Evolutionary conservation across 768 basidiomycete genomes (phyloP).

Genomic region (Leccinum boreale): DNA sequence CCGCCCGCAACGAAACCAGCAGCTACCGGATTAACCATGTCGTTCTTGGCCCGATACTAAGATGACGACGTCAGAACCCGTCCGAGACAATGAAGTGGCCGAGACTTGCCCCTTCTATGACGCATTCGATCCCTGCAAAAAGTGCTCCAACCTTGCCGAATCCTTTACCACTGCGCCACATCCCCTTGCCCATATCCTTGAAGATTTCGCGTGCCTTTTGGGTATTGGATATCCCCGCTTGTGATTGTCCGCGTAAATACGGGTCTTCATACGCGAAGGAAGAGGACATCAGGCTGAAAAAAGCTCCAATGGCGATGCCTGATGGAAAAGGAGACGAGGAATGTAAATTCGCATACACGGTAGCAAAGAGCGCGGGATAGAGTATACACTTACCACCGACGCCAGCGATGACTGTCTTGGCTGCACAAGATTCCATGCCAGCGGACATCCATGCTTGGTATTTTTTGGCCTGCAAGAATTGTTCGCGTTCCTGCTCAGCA

Average conservation of each 20-base stretch:
- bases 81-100: not conserved
- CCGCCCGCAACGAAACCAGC: conserved; percentile 89
- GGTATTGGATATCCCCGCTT: conserved; percentile 52
- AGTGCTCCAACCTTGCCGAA: conserved; percentile 94
- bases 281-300: conserved; percentile 95
- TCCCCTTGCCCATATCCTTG: conserved; percentile 91
- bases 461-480: conserved; percentile 66
- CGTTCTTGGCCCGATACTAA: conserved; percentile 95
- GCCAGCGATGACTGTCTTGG: conserved; percentile 79
- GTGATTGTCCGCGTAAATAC: conserved; percentile 61
- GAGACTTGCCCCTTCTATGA: conserved; percentile 83
- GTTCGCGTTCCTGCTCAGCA: conserved; percentile 73
- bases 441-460: conserved; percentile 67
- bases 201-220: conserved; percentile 86
- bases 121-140: conserved; percentile 94
- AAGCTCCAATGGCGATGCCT: conserved; percentile 92
- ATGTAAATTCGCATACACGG: conserved; percentile 4
- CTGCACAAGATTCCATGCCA: conserved; percentile 84
- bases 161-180: conserved; percentile 87
- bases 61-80: not conserved
- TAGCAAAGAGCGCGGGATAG: not conserved
- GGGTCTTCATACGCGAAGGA: conserved; percentile 97
- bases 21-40: conserved; percentile 86
- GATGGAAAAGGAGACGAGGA: not conserved
- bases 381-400: conserved; percentile 64